Evolutionary conservation across 345 rosid species (phyloP).

Genomic region (Lepidium sativum): DNA sequence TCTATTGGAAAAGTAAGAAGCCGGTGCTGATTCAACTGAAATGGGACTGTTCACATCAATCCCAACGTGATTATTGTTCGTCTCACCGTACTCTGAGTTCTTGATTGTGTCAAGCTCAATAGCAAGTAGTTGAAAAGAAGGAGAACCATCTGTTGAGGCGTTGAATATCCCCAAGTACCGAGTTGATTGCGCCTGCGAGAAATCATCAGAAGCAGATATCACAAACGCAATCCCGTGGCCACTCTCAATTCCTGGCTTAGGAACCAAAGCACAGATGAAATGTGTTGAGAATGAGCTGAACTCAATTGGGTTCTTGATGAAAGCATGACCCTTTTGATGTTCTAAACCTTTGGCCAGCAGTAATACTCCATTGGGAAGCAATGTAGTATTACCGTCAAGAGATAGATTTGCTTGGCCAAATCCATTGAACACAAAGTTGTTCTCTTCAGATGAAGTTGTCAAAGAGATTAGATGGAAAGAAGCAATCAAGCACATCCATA

Average conservation of each 20-base stretch:
- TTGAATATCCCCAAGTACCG: constrained; percentile 47
- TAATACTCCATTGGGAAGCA: constrained; percentile 41
- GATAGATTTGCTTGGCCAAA: constrained; percentile 14
- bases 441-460: constrained; percentile 8
- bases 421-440: constrained; percentile 13
- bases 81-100: constrained; percentile 36
- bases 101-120: constrained; percentile 48
- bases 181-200: constrained; percentile 1
- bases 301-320: constrained; percentile 39
- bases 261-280: constrained; percentile 35
- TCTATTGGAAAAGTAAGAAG: constrained; percentile 29
- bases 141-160: constrained; percentile 7
- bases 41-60: constrained; percentile 41
- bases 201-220: constrained; percentile 25
- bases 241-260: constrained; percentile 6
- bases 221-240: constrained; percentile 41
- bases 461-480: not conserved
- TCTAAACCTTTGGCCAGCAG: constrained; percentile 37
- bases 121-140: constrained; percentile 38
- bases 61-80: constrained; percentile 46
- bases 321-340: constrained; percentile 65
- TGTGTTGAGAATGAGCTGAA: constrained; percentile 38
- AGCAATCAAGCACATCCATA: not conserved
- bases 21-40: constrained; percentile 28
- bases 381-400: constrained; percentile 13